phyloP scores from a whole-genome alignment of 345 rosid species.

The Nephelium lappaceum region DNA sequence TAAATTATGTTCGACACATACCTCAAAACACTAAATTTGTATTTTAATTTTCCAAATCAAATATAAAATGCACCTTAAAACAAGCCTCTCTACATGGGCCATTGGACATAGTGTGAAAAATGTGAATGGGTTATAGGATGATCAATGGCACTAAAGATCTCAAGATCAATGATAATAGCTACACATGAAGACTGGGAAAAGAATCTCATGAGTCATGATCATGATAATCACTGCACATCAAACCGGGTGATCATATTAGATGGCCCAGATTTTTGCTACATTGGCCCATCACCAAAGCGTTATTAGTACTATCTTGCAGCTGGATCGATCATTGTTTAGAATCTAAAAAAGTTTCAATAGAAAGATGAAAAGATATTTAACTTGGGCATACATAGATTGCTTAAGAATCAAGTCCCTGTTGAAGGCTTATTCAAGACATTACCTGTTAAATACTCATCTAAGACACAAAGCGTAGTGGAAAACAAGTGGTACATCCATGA shows the following conservation, averaged over 20 bases:
- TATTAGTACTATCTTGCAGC: background rate
- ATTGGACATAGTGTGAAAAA: too few species aligned
- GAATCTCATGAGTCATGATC: constrained; percentile 4
- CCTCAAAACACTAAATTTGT: too few species aligned
- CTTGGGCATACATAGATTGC: constrained; percentile 18
- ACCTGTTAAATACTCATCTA: constrained; percentile 22
- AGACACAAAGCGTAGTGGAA: constrained; percentile 10
- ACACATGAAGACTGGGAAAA: background rate
- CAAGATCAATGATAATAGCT: background rate
- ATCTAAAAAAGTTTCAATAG: background rate
- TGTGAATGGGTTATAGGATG: too few species aligned
- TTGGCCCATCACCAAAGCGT: background rate
- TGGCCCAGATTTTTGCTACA: constrained; percentile 18
- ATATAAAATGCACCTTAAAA: too few species aligned
- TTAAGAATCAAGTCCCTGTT: constrained; percentile 33
- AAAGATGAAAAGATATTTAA: background rate
- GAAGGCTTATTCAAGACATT: constrained; percentile 17
- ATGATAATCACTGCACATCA: constrained; percentile 10
- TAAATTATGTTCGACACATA: too few species aligned
- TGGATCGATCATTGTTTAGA: background rate
- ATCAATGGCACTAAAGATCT: background rate
- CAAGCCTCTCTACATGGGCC: too few species aligned
- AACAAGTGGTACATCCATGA: constrained; percentile 19
- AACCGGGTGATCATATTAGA: constrained; percentile 10
- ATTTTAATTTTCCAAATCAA: too few species aligned